Conservation (phyloP, 352 stramenopile genomes). For the Phytophthora citricola region DNA sequence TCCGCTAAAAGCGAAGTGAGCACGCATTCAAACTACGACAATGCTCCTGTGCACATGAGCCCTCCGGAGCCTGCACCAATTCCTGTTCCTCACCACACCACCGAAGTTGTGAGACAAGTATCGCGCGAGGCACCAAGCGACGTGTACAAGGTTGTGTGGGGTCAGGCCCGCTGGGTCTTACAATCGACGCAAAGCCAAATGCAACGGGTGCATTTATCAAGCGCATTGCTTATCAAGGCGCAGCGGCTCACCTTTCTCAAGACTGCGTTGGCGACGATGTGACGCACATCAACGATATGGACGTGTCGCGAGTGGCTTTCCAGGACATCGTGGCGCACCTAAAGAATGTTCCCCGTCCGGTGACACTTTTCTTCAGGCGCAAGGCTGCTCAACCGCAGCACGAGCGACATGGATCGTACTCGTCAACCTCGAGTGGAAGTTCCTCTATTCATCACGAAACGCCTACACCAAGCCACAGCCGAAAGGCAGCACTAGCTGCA, state of each 20-base stretch:
- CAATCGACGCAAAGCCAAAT: slow-evolving; percentile 77
- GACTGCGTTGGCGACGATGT: slow-evolving; percentile 85
- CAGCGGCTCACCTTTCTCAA: slow-evolving; percentile 74
- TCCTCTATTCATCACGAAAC: slow-evolving; percentile 51
- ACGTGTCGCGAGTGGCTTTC: slow-evolving; percentile 77
- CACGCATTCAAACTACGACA: slow-evolving; percentile 41
- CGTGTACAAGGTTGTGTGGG: slow-evolving; percentile 86
- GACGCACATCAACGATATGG: slow-evolving; percentile 89
- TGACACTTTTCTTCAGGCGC: slow-evolving; percentile 82
- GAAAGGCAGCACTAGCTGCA: slow-evolving; percentile 36
- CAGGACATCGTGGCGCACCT: slow-evolving; percentile 81
- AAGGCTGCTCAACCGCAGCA: slow-evolving; percentile 33
- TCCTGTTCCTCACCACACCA: slow-evolving; percentile 17
- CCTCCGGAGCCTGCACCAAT: slow-evolving; percentile 25
- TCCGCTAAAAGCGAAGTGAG: slow-evolving; percentile 33
- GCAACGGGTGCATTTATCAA: slow-evolving; percentile 81
- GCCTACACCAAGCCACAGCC: slow-evolving; percentile 44
- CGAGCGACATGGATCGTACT: slow-evolving; percentile 45
- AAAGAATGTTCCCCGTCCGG: slow-evolving; percentile 78
- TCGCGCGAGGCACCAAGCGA: slow-evolving; percentile 45
- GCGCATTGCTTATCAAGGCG: slow-evolving; percentile 75
- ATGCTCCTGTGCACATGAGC: slow-evolving; percentile 24
- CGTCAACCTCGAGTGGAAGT: slow-evolving; percentile 43
- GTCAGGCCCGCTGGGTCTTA: slow-evolving; percentile 74
- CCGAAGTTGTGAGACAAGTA: slow-evolving; percentile 46